Base-by-base conservation (phyloP, 2,329 filamentous ascomycete species). In the Nemania sp. region DNA sequence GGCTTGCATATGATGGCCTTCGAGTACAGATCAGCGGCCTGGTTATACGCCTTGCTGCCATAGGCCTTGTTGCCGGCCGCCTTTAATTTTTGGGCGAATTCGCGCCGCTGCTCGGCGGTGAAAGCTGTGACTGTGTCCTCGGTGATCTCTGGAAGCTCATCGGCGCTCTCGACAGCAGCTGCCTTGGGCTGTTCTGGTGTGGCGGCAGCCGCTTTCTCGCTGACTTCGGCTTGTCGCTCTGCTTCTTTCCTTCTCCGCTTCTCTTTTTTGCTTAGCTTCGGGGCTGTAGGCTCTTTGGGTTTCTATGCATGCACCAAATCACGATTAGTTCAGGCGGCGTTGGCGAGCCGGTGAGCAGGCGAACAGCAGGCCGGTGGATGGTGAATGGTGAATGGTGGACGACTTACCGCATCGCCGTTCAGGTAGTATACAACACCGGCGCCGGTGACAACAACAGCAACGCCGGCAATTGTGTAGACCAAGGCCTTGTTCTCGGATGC, bases 1-100 rank as follows among this genome's bases (percentile, higher is more conserved):
- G 92, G 88, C 77, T 94, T 96, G 87, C 94, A 97, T 46, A 97
- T 78, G 66, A 99, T 96, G 45, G 94, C 94, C 77, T 96, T 90
- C 63, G 90, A 90, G 76, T 99, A 99, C 30, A 99, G 85, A 4
- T 92, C 89, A 70, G 99, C 99, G 63, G 94, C 94, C 66, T 84
- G 86, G 75, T 91, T 88, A 76, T 97, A 97, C 68, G 96, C 89
- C 77, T 97, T 97, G 64, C 86, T 86, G 57, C 91, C 91, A 68
- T 97, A 99, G 6, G 94, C 91, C 76, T 94, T 95, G 81, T 99
- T 99, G 56, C 94, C 94, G 23, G 90, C 89, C 57, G 90, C 90
- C 80, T 99, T 99, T 64, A 99, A 79, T 78, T 96, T 95, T 54
- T 86, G 86, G 28, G 94, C 91, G 73, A 90, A 94, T 52, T 91